Conservation (phyloP, 768 basidiomycete genomes). For the Suillus brevipes region DNA sequence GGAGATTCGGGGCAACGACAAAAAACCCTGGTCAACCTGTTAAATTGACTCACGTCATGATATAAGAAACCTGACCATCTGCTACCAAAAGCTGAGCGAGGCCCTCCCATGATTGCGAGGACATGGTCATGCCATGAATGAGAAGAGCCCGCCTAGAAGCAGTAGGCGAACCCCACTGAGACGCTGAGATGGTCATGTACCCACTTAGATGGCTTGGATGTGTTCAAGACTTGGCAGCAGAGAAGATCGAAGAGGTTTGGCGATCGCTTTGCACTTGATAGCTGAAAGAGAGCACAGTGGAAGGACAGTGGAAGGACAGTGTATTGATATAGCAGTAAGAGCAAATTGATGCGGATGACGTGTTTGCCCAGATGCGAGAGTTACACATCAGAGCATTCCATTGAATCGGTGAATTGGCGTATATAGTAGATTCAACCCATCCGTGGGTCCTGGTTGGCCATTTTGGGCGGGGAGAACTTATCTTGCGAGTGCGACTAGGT, state of each 20-base stretch:
- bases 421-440: background rate
- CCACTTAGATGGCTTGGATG: background rate
- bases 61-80: background rate
- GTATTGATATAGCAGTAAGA: background rate
- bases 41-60: background rate
- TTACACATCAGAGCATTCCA: background rate
- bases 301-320: background rate
- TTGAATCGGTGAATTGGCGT: background rate
- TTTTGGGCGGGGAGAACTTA: background rate
- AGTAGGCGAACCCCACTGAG: background rate
- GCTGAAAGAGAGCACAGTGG: background rate
- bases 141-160: background rate
- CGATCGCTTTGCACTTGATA: background rate
- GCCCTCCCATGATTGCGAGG: background rate
- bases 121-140: background rate
- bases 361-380: background rate
- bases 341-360: background rate
- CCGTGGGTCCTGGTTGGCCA: background rate
- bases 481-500: background rate
- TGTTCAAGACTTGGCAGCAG: background rate
- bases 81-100: background rate
- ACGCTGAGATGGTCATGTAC: background rate
- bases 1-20: slow-evolving; percentile 1
- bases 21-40: background rate
- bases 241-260: background rate